Evolutionary conservation across 2,329 filamentous ascomycete genomes (phyloP).

Genomic region (Rosellinia necatrix): DNA sequence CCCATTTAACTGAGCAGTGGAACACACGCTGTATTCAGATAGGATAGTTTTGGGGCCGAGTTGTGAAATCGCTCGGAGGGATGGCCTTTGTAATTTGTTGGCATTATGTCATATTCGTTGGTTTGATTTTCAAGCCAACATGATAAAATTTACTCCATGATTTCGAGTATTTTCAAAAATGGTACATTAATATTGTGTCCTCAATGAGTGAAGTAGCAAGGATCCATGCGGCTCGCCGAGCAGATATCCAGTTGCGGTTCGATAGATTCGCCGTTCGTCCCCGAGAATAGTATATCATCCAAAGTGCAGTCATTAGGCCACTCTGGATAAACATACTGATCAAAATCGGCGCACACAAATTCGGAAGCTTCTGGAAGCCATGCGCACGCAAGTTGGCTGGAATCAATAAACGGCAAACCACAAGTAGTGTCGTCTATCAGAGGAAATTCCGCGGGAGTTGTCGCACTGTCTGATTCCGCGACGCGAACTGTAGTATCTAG

Average conservation of each 20-base stretch:
- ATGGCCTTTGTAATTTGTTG: not conserved
- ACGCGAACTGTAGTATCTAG: not conserved
- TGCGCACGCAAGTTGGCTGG: not conserved
- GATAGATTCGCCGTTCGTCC: not conserved
- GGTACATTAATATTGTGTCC: not conserved
- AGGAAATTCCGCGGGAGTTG: not conserved
- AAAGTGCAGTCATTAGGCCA: not conserved
- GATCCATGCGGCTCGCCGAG: slow-evolving; percentile 4
- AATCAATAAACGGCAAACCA: not conserved
- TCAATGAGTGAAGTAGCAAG: slow-evolving; percentile 6
- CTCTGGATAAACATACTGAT: not conserved
- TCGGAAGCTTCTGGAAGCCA: not conserved
- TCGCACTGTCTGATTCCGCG: not conserved
- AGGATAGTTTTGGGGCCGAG: not conserved
- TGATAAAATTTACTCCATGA: not conserved
- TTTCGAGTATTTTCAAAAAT: not conserved
- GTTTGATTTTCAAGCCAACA: no score
- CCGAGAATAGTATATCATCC: not conserved
- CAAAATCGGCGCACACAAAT: not conserved
- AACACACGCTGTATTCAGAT: not conserved
- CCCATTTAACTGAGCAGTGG: not conserved
- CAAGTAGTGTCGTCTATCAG: not conserved
- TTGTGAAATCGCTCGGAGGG: not conserved
- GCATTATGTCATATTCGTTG: not conserved
- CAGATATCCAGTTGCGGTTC: not conserved